Evolutionary conservation across 2,329 filamentous ascomycete species (phyloP), one percentile per base, ranked within the genome.

Genomic region (Aspergillus sp.): DNA sequence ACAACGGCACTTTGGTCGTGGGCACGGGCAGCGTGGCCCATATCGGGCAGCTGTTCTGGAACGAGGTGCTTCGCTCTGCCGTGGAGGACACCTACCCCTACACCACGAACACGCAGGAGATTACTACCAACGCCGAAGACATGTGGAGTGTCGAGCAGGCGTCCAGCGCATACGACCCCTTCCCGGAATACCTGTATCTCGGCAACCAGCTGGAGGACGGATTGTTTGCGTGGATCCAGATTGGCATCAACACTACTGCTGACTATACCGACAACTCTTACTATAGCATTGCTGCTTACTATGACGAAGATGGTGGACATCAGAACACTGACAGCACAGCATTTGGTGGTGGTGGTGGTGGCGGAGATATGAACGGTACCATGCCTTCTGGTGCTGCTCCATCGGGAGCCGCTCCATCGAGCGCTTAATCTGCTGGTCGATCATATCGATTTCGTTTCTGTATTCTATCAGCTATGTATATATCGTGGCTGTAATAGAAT

Each of bases 111-210:
- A 65, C 60, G 0, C 63, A 67, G 38, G 50, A 26, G 2, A 45
- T 73, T 22, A 76, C 71, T 8, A 63, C 62, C 43, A 80, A 80
- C 53, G 69, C 68, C 3, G 70, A 75, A 1, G 77, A 80, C 54
- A 54, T 60, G 36, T 71, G 73, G 52, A 73, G 74, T 57, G 64
- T 73, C 14, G 56, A 63, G 53, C 69, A 74, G 58, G 72, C 75
- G 9, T 72, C 71, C 45, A 71, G 68, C 4, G 69, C 73, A 36
- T 77, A 77, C 49, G 77, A 80, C 52, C 80, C 80, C 0, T 76
- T 82, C 62, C 70, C 80, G 10, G 76, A 83, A 62, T 82, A 80
- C 54, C 70, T 79, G 40, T 76, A 79, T 49, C 75, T 83, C 22
- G 79, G 80, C 3, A 74, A 81, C 26, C 65, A 69, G 17, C 63